Conservation (phyloP, 345 rosid species). For the Alliaria petiolata region DNA sequence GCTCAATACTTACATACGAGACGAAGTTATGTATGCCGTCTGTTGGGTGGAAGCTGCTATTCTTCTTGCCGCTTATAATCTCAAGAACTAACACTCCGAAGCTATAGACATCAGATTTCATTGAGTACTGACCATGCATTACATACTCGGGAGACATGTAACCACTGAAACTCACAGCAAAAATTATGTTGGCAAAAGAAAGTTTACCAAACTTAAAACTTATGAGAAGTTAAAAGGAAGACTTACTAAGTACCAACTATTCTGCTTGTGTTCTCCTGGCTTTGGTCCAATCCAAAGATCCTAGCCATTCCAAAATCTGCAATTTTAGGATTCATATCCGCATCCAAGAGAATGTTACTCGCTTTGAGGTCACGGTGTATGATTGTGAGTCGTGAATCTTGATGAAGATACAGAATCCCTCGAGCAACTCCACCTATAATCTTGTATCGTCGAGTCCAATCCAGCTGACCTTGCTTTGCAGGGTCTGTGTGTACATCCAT, state of each 20-base stretch:
- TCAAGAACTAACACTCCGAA: slow-evolving; percentile 29
- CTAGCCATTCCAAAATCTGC: slow-evolving; percentile 69
- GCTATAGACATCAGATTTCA: slow-evolving; percentile 28
- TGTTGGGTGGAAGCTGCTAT: background rate
- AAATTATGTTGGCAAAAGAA: background rate
- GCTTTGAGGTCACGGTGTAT: slow-evolving; percentile 65
- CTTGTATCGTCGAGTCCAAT: slow-evolving; percentile 46
- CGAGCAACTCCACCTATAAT: slow-evolving; percentile 49
- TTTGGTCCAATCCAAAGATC: slow-evolving; percentile 38
- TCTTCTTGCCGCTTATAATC: slow-evolving; percentile 23
- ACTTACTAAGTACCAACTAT: slow-evolving; percentile 60
- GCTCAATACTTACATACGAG: background rate
- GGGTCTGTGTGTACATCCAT: slow-evolving; percentile 27
- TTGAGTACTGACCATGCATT: slow-evolving; percentile 9
- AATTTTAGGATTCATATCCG: slow-evolving; percentile 53
- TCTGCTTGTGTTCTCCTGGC: slow-evolving; percentile 38
- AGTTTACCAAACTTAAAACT: background rate
- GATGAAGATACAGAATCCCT: slow-evolving; percentile 42
- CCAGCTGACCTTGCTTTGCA: slow-evolving; percentile 26
- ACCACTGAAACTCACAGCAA: background rate
- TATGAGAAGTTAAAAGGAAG: background rate
- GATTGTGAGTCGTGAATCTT: slow-evolving; percentile 48
- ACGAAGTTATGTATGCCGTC: background rate
- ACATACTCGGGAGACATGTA: slow-evolving; percentile 31
- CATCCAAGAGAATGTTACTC: slow-evolving; percentile 53